Base-by-base conservation (phyloP, 148 eudicot species). In the Heliosperma pusillum region DNA sequence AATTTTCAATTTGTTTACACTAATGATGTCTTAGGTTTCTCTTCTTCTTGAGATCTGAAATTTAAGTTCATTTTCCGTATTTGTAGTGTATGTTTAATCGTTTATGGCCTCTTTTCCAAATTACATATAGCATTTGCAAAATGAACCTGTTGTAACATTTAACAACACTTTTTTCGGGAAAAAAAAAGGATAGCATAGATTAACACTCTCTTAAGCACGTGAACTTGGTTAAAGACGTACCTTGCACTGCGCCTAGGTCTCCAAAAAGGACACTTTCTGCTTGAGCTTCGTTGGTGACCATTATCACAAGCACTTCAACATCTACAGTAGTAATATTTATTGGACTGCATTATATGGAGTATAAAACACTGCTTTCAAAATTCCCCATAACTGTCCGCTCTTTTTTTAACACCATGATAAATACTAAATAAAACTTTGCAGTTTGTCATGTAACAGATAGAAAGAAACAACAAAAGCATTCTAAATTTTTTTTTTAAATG, bases 261-360 rank as follows among this genome's bases (percentile, higher is more conserved):
- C 99, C 99, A 83, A 83, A 96, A 22, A 96, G 87, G 81, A 90
- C 95, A 87, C 86, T 83, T 86, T 96, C 99, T 67, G 97, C 99
- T 82, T 96, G 99, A 89, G 80, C 83, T 92, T 92, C 97, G 84
- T 92, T 96, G 70, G 99, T 88, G 73, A 96, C 99, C 99, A 96
- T 96, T 79, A 96, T 77, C 75, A 96, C 83, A 76, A 96, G 90
- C 85, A 96, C 90, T 69, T 96, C 97, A 21, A 86, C 97, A 82
- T 88, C 99, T 96, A 85, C 66, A 87, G 74, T 33, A 69, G 74
- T 50, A 7, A 47, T 24, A 79, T 30, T 72, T 61, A 76, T 63
- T 56, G 76, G 74, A 45, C 58, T 69, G 0, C 45, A 53, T 57
- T 69, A 60, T 10, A 1, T 69, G 57, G n/a, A n/a, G 30, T 69